Evolutionary conservation across 1,284 basidiomycete species (phyloP).

Genomic region (Apiotrichum montevideense): DNA sequence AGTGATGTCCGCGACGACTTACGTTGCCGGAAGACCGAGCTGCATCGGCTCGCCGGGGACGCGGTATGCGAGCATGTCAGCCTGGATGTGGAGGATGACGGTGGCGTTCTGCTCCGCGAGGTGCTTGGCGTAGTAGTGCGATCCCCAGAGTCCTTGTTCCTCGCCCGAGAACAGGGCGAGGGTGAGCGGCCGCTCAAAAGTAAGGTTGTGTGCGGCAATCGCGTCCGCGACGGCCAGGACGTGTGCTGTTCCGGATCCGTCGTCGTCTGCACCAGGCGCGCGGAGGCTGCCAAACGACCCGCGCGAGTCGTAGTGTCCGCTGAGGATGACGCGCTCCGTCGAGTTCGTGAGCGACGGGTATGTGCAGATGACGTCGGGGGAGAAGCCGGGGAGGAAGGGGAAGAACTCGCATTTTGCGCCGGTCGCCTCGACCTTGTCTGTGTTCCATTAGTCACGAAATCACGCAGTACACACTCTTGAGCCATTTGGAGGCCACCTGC

Average conservation of each 20-base stretch:
- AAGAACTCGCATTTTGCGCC: conserved; percentile 66
- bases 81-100: conserved; percentile 74
- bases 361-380: conserved; percentile 72
- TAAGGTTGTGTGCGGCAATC: conserved; percentile 58
- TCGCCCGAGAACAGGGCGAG: conserved; percentile 50
- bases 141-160: conserved; percentile 51
- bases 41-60: conserved; percentile 64
- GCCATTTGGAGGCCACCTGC: conserved; percentile 64
- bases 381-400: conserved; percentile 62
- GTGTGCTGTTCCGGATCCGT: conserved; percentile 58
- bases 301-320: conserved; percentile 78
- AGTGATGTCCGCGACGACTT: conserved; percentile 19
- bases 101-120: conserved; percentile 53
- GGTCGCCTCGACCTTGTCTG: conserved; percentile 56
- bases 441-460: background rate
- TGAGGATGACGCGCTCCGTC: conserved; percentile 54
- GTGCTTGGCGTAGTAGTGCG: conserved; percentile 41
- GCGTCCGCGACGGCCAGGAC: conserved; percentile 68
- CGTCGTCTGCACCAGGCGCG: conserved; percentile 71
- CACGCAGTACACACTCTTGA: conserved; percentile 51
- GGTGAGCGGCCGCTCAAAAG: conserved; percentile 43
- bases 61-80: conserved; percentile 81
- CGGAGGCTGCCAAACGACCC: conserved; percentile 71
- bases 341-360: conserved; percentile 48
- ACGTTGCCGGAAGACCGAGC: conserved; percentile 60